Base-by-base conservation (phyloP, 2,329 filamentous ascomycete genomes). In the Elsinoe batatas region DNA sequence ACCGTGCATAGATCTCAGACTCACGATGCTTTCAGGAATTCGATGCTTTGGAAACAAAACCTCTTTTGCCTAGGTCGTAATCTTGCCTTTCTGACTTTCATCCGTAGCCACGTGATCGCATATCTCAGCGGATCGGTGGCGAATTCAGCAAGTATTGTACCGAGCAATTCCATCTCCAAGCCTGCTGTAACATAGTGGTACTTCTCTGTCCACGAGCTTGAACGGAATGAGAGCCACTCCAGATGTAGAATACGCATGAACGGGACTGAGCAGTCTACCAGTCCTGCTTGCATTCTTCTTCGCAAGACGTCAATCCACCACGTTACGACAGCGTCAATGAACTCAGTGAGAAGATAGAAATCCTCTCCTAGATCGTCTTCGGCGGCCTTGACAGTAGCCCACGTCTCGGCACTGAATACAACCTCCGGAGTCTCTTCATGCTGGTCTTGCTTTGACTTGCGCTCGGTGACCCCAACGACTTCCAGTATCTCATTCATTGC, bases 401-500 rank as follows among this genome's bases (percentile, higher is more conserved):
- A 58, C 26, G 58, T 46, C 11, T 53, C 32, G 12, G 56, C 51
- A n/a, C 18, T 17, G 7, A 58, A 58, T 22, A 33, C 49, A 20
- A 42, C 26, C 20, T 33, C 35, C n/a, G 33, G 44, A 7, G 36
- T 30, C 18, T 37, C 11, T n/a, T 49, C 38, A 12, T 15, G 17
- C 17, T 40, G 17, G 2, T 38, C 13, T 32, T 47, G 42, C 10
- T 54, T 40, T n/a, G 38, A 15, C n/a, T 64, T 70, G 57, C 70
- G 65, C 61, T 75, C 72, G 0, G 76, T 71, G 1, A 76, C 73
- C 17, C 74, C 74, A 8, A 76, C 72, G 0, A 74, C 69, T 17
- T 70, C 72, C 4, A 76, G 67, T 1, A 76, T 70, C 59, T 75
- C 72, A 44, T 77, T 77, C 56, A 75, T 72, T 6, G 74, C 74